phyloP scores from a whole-genome alignment of 164 flowering plant species.

The Chimonanthus praecox region DNA sequence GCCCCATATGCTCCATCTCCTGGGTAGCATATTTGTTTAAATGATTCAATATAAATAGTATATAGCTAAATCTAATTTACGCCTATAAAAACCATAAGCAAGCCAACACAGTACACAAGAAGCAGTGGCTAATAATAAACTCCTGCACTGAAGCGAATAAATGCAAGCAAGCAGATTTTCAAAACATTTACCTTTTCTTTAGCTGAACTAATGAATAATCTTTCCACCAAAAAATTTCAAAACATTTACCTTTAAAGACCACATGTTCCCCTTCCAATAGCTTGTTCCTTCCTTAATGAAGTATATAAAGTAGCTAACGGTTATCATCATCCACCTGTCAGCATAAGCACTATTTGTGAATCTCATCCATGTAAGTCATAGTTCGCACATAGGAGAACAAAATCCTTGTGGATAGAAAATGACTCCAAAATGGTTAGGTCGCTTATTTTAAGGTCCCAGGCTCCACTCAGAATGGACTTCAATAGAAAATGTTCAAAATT shows the following conservation, averaged over 20 bases:
- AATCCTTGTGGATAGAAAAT: background rate
- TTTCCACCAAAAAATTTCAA: background rate
- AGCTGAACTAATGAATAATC: no score
- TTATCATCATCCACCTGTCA: conserved; percentile 55
- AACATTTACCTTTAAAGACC: conserved; percentile 51
- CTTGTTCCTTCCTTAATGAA: conserved; percentile 77
- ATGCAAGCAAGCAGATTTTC: no score
- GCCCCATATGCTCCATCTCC: no score
- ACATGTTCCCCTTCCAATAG: conserved; percentile 71
- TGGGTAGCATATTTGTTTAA: no score
- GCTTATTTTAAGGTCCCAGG: background rate
- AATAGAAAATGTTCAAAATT: background rate
- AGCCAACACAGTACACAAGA: no score
- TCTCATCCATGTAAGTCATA: background rate
- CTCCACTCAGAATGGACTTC: background rate
- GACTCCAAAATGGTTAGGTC: background rate
- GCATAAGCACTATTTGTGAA: background rate
- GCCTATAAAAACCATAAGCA: no score
- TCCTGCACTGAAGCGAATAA: no score
- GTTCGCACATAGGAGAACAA: background rate
- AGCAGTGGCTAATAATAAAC: no score
- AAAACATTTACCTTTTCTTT: no score
- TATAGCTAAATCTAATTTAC: no score
- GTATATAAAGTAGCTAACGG: conserved; percentile 45
- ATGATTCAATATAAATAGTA: no score